A percentile compares a stretch with the other conserved stretches of the same genome.
Conservation (phyloP, 306 rosid species). For the Medicago truncatula region DNA sequence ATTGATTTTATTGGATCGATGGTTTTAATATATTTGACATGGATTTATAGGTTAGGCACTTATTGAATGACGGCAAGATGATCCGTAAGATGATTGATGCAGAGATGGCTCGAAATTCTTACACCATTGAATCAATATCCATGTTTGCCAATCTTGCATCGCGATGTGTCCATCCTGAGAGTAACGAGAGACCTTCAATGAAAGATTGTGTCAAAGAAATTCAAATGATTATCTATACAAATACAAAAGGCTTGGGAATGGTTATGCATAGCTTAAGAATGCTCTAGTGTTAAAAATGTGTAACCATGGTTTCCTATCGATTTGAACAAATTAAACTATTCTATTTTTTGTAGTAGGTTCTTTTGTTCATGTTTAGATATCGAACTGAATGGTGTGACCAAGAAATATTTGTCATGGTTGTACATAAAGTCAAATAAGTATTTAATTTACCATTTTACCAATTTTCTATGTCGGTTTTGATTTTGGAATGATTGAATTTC, state of each 20-base stretch:
- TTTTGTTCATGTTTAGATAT: too few species aligned
- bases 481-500: too few species aligned
- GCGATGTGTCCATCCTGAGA: conserved; percentile 77
- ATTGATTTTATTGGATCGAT: not conserved
- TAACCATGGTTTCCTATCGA: too few species aligned
- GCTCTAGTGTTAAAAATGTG: conserved; percentile 41
- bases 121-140: conserved; percentile 75
- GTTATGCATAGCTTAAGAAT: conserved; percentile 64
- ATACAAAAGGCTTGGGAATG: conserved; percentile 71
- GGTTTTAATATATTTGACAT: conserved; percentile 31
- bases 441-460: too few species aligned
- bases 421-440: too few species aligned
- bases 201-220: conserved; percentile 81
- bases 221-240: conserved; percentile 70
- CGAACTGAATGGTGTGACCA: too few species aligned
- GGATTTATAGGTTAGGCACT: conserved; percentile 68
- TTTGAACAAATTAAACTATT: too few species aligned
- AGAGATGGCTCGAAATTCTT: conserved; percentile 75
- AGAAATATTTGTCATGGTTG: too few species aligned
- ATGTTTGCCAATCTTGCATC: conserved; percentile 96
- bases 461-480: too few species aligned
- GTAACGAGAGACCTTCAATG: conserved; percentile 87
- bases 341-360: too few species aligned
- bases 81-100: conserved; percentile 85
- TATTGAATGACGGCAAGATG: conserved; percentile 79